These are phyloP conservation scores for Cladosporium sp. DNA, from an alignment of 2,329 filamentous ascomycete genomes.

Conservation along the genomic window DNA sequence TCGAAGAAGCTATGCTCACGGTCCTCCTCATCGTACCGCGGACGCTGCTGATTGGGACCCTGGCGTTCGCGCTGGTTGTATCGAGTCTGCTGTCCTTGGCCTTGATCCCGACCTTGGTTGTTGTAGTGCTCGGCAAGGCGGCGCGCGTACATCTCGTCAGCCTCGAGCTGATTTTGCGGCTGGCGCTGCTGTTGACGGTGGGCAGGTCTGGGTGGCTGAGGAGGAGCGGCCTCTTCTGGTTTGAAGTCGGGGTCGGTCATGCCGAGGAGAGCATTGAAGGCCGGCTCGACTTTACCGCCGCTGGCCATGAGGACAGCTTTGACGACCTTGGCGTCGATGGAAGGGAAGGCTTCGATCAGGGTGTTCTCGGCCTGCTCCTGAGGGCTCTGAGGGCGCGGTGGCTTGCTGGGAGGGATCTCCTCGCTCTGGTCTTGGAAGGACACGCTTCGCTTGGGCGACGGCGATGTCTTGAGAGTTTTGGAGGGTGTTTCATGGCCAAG, in stretches of 20 bases:
- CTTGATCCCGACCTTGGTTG: conserved; percentile 27
- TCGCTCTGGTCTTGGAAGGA: conserved; percentile 47
- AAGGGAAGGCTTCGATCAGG: conserved; percentile 88
- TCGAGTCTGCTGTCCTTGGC: conserved; percentile 17
- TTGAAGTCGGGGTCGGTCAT: conserved; percentile 54
- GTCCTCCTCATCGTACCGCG: conserved; percentile 50
- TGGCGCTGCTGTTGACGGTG: conserved; percentile 42
- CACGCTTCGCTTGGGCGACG: conserved; percentile 41
- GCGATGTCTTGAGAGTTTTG: conserved; percentile 25
- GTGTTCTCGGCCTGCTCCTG: conserved; percentile 82
- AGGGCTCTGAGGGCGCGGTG: conserved; percentile 75
- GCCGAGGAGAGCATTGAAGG: conserved; percentile 87
- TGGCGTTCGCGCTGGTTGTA: conserved; percentile 34
- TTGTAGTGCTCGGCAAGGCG: conserved; percentile 89
- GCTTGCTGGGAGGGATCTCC: conserved; percentile 64
- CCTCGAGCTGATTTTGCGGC: conserved; percentile 75
- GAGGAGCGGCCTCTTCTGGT: conserved; percentile 56
- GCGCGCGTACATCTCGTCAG: conserved; percentile 86
- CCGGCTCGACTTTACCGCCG: conserved; percentile 80
- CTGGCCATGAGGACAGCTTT: conserved; percentile 86
- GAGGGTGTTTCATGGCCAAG: conserved; percentile 36
- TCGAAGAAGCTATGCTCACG: conserved; percentile 89
- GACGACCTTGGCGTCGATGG: conserved; percentile 73
- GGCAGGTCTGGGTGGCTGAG: conserved; percentile 74
- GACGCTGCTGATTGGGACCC: conserved; percentile 41